Conservation (phyloP, 2,329 filamentous ascomycete species). For the Paecilomyces sp. region DNA sequence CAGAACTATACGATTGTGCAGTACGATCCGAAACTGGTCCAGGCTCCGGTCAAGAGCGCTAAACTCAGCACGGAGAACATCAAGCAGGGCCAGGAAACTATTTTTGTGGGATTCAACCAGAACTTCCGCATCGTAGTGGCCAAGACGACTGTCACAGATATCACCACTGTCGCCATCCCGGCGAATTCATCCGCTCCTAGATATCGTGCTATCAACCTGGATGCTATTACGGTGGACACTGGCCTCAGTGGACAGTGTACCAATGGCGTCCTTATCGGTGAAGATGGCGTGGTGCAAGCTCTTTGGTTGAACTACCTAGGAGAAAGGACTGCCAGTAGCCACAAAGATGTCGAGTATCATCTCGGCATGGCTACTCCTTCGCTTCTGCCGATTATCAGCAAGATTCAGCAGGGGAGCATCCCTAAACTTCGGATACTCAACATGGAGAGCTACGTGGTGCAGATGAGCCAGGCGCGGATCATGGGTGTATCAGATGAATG, state of each 20-base stretch:
- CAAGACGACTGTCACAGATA: slow-evolving; percentile 91
- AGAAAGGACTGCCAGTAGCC: slow-evolving; percentile 68
- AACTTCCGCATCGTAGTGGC: slow-evolving; percentile 90
- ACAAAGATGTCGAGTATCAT: slow-evolving; percentile 93
- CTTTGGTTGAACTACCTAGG: slow-evolving; percentile 96
- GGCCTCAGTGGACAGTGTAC: slow-evolving; percentile 85
- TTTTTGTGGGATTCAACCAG: slow-evolving; percentile 97
- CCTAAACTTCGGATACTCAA: slow-evolving; percentile 86
- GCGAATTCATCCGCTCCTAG: slow-evolving; percentile 85
- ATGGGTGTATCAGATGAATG: slow-evolving; percentile 96
- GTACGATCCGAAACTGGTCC: slow-evolving; percentile 89
- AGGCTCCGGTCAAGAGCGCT: slow-evolving; percentile 86
- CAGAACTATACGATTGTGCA: slow-evolving; percentile 96
- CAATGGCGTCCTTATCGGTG: slow-evolving; percentile 82
- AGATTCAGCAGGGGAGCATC: slow-evolving; percentile 71
- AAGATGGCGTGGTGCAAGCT: slow-evolving; percentile 88
- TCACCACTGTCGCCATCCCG: slow-evolving; percentile 93
- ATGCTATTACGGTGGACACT: slow-evolving; percentile 95
- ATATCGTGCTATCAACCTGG: slow-evolving; percentile 91
- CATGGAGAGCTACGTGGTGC: slow-evolving; percentile 88
- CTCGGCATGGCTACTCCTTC: slow-evolving; percentile 85
- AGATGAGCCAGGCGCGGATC: slow-evolving; percentile 93
- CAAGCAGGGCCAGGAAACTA: slow-evolving; percentile 86
- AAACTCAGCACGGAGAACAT: slow-evolving; percentile 73
- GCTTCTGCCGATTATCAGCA: slow-evolving; percentile 76